Percentiles rank a stretch among this genome's conserved stretches.
phyloP scores from a whole-genome alignment of 208 protist species.

The Trypanosoma congolense region DNA sequence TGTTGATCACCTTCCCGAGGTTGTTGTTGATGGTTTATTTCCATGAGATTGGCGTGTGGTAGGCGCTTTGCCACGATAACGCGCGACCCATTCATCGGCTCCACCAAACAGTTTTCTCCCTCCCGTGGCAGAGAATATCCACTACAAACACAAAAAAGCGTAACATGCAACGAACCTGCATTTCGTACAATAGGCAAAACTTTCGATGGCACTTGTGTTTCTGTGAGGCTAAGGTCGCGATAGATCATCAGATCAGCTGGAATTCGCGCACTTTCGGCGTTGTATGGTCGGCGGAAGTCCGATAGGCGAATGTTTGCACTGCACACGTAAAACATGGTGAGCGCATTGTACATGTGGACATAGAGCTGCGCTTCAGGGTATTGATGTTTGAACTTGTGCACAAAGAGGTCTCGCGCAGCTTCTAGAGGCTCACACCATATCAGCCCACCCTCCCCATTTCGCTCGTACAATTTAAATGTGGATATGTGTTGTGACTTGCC shows the following conservation, averaged over 20 bases:
- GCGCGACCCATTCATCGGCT: slow-evolving; percentile 24
- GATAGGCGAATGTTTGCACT: slow-evolving; percentile 51
- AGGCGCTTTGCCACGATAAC: slow-evolving; percentile 73
- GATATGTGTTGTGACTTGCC: slow-evolving; percentile 34
- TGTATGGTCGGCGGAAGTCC: slow-evolving; percentile 68
- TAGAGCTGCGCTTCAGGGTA: slow-evolving; percentile 50
- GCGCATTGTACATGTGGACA: slow-evolving; percentile 81
- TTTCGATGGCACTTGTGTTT: slow-evolving; percentile 52
- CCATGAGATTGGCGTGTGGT: slow-evolving; percentile 44
- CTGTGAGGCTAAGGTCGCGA: slow-evolving; percentile 71
- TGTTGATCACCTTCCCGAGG: not conserved
- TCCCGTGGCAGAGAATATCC: slow-evolving; percentile 2
- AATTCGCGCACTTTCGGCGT: slow-evolving; percentile 45
- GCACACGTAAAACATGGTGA: slow-evolving; percentile 87
- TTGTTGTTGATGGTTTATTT: not conserved
- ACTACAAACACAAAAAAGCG: slow-evolving; percentile 64
- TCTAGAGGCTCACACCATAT: slow-evolving; percentile 82
- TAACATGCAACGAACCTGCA: slow-evolving; percentile 81
- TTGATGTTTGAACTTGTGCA: slow-evolving; percentile 58
- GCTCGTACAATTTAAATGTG: slow-evolving; percentile 60
- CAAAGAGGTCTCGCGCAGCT: slow-evolving; percentile 31
- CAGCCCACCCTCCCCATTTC: slow-evolving; percentile 39
- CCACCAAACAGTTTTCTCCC: slow-evolving; percentile 7
- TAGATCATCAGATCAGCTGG: slow-evolving; percentile 68
- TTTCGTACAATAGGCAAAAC: slow-evolving; percentile 69